phyloP scores from a whole-genome alignment of 1,284 basidiomycete genomes.

The Ceraceosorus guamensis region DNA sequence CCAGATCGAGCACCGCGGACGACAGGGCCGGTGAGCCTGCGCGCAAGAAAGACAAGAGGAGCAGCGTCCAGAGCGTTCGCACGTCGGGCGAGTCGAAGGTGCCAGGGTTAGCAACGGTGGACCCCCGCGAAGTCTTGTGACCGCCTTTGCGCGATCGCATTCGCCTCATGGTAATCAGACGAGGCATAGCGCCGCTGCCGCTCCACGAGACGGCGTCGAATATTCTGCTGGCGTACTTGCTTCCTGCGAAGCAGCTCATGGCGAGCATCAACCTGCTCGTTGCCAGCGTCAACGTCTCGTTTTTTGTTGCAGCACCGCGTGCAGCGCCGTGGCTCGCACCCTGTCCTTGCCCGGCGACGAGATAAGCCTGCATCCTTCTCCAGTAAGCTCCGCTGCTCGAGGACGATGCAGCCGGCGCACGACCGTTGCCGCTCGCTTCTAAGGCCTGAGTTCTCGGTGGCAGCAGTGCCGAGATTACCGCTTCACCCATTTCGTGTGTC shows the following conservation, averaged over 20 bases:
- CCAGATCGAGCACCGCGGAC: slow-evolving; percentile 23
- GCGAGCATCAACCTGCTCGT: slow-evolving; percentile 29
- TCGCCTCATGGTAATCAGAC: too few species aligned
- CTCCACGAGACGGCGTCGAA: slow-evolving; percentile 42
- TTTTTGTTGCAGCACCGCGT: too few species aligned
- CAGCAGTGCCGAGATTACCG: slow-evolving; percentile 27
- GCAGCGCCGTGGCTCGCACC: neutral
- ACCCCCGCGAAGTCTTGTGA: too few species aligned
- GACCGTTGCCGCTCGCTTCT: too few species aligned
- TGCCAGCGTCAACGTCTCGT: slow-evolving; percentile 21
- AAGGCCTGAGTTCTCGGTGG: too few species aligned
- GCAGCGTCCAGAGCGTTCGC: slow-evolving; percentile 39
- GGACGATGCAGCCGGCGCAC: slow-evolving; percentile 10
- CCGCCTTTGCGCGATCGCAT: too few species aligned
- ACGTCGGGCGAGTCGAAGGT: slow-evolving; percentile 32
- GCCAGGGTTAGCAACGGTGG: neutral
- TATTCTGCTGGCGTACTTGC: slow-evolving; percentile 21
- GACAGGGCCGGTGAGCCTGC: slow-evolving; percentile 17
- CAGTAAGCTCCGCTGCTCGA: slow-evolving; percentile 15
- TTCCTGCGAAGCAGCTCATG: slow-evolving; percentile 28
- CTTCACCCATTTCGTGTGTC: slow-evolving; percentile 29
- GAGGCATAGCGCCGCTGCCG: slow-evolving; percentile 13
- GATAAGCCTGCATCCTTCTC: slow-evolving; percentile 22
- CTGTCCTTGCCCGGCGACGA: slow-evolving; percentile 17
- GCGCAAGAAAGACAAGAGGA: slow-evolving; percentile 33